A percentile compares a stretch with the other conserved stretches of the same genome.
Conservation (phyloP, 1,284 basidiomycete species). For the Ceratobasidium sp. region DNA sequence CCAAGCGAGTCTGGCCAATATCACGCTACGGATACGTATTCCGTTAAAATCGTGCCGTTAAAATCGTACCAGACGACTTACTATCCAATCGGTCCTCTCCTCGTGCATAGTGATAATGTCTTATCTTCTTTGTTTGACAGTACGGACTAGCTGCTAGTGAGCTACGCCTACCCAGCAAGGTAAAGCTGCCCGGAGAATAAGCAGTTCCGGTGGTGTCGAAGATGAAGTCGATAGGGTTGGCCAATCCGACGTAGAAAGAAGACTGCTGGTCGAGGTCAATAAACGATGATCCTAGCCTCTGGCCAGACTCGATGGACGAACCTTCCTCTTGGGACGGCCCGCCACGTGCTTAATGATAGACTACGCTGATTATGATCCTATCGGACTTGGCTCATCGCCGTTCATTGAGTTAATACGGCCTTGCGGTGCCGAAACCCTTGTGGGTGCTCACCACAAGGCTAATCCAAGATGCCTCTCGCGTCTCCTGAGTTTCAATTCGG, state of each 20-base stretch:
- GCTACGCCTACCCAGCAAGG: not conserved
- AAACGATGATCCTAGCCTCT: not conserved
- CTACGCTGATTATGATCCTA: slow-evolving; percentile 23
- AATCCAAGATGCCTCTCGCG: not conserved
- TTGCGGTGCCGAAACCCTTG: slow-evolving; percentile 12
- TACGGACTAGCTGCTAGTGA: not conserved
- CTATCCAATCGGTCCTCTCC: slow-evolving; percentile 19
- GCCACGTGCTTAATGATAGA: slow-evolving; percentile 16
- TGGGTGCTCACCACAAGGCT: slow-evolving; percentile 2
- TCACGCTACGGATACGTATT: not conserved
- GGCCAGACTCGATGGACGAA: not conserved
- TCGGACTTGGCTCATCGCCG: slow-evolving; percentile 11
- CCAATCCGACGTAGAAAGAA: slow-evolving; percentile 16
- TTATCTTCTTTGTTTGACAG: slow-evolving; percentile 10
- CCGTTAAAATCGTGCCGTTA: not conserved
- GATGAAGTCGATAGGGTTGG: slow-evolving; percentile 2
- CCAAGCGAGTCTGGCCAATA: not conserved
- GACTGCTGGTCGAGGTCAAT: not conserved
- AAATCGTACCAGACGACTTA: slow-evolving; percentile 37
- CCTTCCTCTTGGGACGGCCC: not conserved
- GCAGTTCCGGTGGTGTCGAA: slow-evolving; percentile 30
- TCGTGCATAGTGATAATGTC: not conserved
- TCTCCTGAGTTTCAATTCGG: not conserved
- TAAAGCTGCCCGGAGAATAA: slow-evolving; percentile 13
- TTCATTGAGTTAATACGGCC: slow-evolving; percentile 10